These are phyloP conservation scores for Vigna unguiculata DNA, from an alignment of 306 rosid species.

Conservation along the genomic window DNA sequence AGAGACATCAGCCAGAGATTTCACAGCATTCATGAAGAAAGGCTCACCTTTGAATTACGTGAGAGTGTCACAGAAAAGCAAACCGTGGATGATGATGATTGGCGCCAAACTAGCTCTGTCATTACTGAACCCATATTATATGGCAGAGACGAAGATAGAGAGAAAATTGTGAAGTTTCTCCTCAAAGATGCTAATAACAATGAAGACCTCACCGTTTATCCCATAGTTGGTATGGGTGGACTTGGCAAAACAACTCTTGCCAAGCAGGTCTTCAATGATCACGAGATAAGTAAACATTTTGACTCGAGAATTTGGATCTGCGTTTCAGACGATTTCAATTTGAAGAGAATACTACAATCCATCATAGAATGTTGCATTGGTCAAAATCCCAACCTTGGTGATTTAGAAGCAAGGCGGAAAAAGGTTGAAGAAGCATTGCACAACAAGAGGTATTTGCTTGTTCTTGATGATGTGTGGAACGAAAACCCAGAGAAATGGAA, in stretches of 20 bases:
- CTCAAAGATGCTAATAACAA: not conserved
- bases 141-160: not conserved
- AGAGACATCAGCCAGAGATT: too few species aligned
- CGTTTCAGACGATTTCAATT: slow-evolving; percentile 15
- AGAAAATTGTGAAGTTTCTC: not conserved
- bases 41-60: too few species aligned
- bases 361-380: not conserved
- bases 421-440: slow-evolving; percentile 14
- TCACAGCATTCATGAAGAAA: too few species aligned
- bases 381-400: not conserved
- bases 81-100: not conserved
- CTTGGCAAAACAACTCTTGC: slow-evolving; percentile 37
- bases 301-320: slow-evolving; percentile 23
- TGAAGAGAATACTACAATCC: not conserved
- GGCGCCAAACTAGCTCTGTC: not conserved
- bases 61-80: not conserved
- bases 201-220: not conserved
- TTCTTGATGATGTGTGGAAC: slow-evolving; percentile 59
- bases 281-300: not conserved
- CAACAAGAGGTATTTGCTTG: slow-evolving; percentile 38
- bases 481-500: slow-evolving; percentile 40
- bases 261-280: slow-evolving; percentile 23
- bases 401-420: slow-evolving; percentile 5
- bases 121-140: not conserved
- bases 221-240: slow-evolving; percentile 14